These are phyloP conservation scores for Lactarius trivialis DNA, from an alignment of 768 basidiomycete species.

Conservation along the genomic window DNA sequence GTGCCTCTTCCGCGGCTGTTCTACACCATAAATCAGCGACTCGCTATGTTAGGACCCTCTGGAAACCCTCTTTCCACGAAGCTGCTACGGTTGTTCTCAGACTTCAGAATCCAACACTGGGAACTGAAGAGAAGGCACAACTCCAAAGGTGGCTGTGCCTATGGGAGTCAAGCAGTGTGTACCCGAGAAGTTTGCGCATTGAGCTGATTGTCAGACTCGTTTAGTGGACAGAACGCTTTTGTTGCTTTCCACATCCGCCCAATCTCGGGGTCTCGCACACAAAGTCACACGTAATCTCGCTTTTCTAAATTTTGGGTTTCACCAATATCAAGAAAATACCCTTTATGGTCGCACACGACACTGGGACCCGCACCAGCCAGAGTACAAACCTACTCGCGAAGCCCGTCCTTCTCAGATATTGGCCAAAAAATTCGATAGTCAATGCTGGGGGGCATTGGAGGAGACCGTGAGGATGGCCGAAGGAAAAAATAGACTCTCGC, in stretches of 20 bases:
- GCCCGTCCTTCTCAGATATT: slow-evolving; percentile 18
- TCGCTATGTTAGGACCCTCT: slow-evolving; percentile 13
- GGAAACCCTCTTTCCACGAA: slow-evolving; percentile 19
- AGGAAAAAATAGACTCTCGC: slow-evolving; percentile 41
- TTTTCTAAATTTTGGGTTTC: slow-evolving; percentile 34
- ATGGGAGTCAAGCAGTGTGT: slow-evolving; percentile 20
- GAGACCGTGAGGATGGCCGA: slow-evolving; percentile 57
- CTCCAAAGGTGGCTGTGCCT: slow-evolving; percentile 12
- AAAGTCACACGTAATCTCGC: slow-evolving; percentile 50
- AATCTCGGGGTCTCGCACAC: slow-evolving; percentile 57
- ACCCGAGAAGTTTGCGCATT: background rate
- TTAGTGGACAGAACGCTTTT: slow-evolving; percentile 65
- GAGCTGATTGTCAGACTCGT: background rate
- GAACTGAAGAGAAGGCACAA: slow-evolving; percentile 1
- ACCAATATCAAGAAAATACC: background rate
- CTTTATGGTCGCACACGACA: slow-evolving; percentile 18
- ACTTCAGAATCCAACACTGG: slow-evolving; percentile 4
- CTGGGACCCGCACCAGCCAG: slow-evolving; percentile 13
- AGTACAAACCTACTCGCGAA: slow-evolving; percentile 18
- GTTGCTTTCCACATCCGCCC: slow-evolving; percentile 54
- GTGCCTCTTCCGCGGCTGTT: slow-evolving; percentile 18
- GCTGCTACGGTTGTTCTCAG: slow-evolving; percentile 12
- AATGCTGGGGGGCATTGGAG: slow-evolving; percentile 42
- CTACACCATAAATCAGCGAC: slow-evolving; percentile 17
- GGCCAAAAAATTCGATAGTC: slow-evolving; percentile 30